Percentiles rank a stretch among this genome's conserved stretches.
These are phyloP conservation scores for Penicillium herquei DNA, from an alignment of 495 filamentous ascomycete genomes.

Conservation along the genomic window DNA sequence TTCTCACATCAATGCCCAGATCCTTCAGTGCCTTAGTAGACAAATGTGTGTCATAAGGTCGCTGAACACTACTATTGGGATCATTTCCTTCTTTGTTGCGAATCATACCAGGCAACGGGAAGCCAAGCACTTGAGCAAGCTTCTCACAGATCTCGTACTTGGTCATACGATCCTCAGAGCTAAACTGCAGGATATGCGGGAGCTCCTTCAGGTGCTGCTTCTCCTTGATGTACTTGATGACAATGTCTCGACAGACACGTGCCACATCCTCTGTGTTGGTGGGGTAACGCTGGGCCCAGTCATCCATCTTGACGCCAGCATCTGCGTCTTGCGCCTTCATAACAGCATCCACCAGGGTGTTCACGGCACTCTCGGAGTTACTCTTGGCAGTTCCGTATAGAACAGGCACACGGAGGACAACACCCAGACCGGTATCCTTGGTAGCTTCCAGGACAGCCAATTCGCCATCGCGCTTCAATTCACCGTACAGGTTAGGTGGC, in stretches of 20 bases:
- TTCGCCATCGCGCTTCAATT: constrained; percentile 86
- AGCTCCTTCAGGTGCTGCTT: constrained; percentile 43
- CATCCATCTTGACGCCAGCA: constrained; percentile 73
- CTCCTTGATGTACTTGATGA: constrained; percentile 61
- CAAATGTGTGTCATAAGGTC: constrained; percentile 88
- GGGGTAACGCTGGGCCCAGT: constrained; percentile 83
- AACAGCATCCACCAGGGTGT: constrained; percentile 72
- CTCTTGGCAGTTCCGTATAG: constrained; percentile 68
- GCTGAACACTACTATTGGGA: constrained; percentile 67
- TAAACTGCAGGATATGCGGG: constrained; percentile 80
- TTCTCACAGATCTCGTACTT: constrained; percentile 88
- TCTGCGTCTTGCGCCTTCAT: constrained; percentile 62
- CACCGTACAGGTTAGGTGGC: constrained; percentile 83
- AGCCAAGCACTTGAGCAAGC: constrained; percentile 76
- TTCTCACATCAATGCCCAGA: constrained; percentile 72
- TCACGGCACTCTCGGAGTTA: constrained; percentile 75
- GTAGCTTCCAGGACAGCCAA: constrained; percentile 64
- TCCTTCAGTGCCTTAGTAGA: constrained; percentile 73
- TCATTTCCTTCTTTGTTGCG: constrained; percentile 74
- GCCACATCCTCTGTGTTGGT: constrained; percentile 86
- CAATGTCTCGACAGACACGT: constrained; percentile 71
- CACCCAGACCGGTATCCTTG: constrained; percentile 49
- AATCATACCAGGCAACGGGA: constrained; percentile 68
- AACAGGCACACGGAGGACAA: constrained; percentile 83
- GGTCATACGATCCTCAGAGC: constrained; percentile 80